Percentiles rank a stretch among this genome's conserved stretches.
Conservation (phyloP, 2,329 filamentous ascomycete genomes). For the Diplodia scrobiculata region DNA sequence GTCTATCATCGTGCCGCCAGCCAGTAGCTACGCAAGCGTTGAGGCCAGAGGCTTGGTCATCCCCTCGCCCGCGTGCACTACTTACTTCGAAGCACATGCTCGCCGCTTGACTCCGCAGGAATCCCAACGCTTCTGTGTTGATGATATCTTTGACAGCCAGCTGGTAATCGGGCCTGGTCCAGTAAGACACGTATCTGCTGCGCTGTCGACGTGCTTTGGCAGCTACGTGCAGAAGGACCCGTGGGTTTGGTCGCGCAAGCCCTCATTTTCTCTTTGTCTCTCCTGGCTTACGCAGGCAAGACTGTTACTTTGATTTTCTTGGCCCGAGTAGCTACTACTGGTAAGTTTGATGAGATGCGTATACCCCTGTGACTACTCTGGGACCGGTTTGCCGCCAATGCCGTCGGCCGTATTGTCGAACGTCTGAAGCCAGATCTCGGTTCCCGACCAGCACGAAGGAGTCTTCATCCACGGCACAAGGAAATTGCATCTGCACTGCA, state of each 20-base stretch:
- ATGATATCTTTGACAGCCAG: background rate
- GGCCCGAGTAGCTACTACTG: background rate
- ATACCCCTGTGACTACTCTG: slow-evolving; percentile 11
- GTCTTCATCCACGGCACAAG: slow-evolving; percentile 14
- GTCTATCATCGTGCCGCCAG: background rate
- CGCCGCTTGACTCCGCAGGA: background rate
- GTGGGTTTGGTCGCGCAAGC: background rate
- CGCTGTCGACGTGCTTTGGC: slow-evolving; percentile 6
- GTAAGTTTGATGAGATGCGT: slow-evolving; percentile 10
- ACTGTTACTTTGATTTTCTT: too few species aligned
- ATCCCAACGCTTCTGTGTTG: slow-evolving; percentile 1
- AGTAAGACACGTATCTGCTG: slow-evolving; percentile 18
- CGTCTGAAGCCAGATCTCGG: slow-evolving; percentile 21
- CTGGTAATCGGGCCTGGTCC: background rate
- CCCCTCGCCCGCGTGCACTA: slow-evolving; percentile 11
- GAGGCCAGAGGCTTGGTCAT: slow-evolving; percentile 1
- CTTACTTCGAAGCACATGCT: background rate
- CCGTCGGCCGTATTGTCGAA: slow-evolving; percentile 2
- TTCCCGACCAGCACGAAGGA: slow-evolving; percentile 10
- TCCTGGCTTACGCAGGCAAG: too few species aligned
- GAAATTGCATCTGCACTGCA: slow-evolving; percentile 19
- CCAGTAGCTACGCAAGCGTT: background rate
- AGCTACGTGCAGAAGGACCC: background rate
- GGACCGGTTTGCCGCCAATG: slow-evolving; percentile 12
- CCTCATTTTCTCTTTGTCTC: background rate